Base-by-base conservation (phyloP, 2,329 filamentous ascomycete species). In the Dactylellina cionopaga region DNA sequence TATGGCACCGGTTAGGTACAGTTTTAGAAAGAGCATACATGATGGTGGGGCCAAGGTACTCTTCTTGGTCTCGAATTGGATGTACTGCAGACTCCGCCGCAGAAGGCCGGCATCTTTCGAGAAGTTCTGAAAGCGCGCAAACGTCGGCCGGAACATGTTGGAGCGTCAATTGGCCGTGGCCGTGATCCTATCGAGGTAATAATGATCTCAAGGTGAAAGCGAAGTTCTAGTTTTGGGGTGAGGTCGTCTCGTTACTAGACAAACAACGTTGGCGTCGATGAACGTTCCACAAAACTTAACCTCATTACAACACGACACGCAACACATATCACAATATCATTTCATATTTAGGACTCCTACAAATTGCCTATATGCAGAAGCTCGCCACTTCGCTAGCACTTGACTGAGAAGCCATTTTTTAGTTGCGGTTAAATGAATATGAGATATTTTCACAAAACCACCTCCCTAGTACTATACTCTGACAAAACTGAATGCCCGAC, bases 21-120 rank as follows among this genome's bases (percentile, higher is more conserved):
- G 9, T 24, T 37, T 4, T 35, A 7, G n/a, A 35, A 39, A 5
- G 39, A 11, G 15, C 2, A 39, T 13, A 27, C 37, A 41, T 44
- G 47, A 22, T 56, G 17, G 37, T 62, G 65, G 55, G 27, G 55
- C 5, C 6, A 27, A 15, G 9, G 39, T 43, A 71, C 66, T 64
- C 49, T 71, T 71, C 58, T 71, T 71, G 43, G 49, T 41, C 35
- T 71, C 66, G 27, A 62, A 71, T 11, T 55, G 46, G 24, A 71
- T 49, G 39, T 71, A 56, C 13, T 63, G 35, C 17, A 71, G 17
- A 19, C 58, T 64, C 7, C 66, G 58, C 41, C 66, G 66, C 24
- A 62, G 44, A 51, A 71, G 44, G 15, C 58, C 58, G 3, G 58
- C 46, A 29, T 71, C 60, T 44, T 59, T 58, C 5, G 63, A 58